Base-by-base conservation (phyloP, 345 rosid species). In the Gossypium rotundifolium region DNA sequence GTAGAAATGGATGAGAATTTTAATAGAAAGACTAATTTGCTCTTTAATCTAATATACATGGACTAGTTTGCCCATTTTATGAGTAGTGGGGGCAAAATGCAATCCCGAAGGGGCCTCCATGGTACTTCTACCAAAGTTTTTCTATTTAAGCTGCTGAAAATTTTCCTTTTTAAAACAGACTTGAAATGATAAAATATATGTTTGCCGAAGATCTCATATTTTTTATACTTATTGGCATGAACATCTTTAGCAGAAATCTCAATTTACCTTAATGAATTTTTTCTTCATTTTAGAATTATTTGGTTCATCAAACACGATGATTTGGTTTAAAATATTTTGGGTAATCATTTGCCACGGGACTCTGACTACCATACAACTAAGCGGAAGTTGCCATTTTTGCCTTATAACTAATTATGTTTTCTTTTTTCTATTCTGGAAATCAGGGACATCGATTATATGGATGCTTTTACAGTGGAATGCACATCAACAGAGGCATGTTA, bases 381-480 rank as follows among this genome's bases (percentile, higher is more conserved):
- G 61, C 33, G 12, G 54, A 61, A 5, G 57, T 71, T 71, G 9
- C 11, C 64, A 29, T 48, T 66, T 54, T 75, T 54, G 65, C 40
- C 55, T 71, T 57, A 49, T 3, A 48, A 58, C 22, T 65, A 42
- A 70, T 52, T 18, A 49, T 27, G 57, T 46, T 18, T 54, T 72
- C 3, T 46, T 55, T 9, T 54, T 71, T 7, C 25, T 17, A 3
- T 29, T 53, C 11, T 59, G 4, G 72, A 70, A 3, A 75, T 70
- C 88, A 92, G 97, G 97, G 29, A 90, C 93, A 20, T 90, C 97
- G 63, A 94, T 90, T 71, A 70, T 90, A 63, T 92, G 97, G 98
- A 94, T 94, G 98, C 85, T 90, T 71, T 25, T 86, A 75, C 92
- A 87, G 77, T 90, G 97, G 97, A 92, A 88, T 77, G 78, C 88